phyloP scores from a whole-genome alignment of 108 stramenopile species.

The Fragilaria radians region DNA sequence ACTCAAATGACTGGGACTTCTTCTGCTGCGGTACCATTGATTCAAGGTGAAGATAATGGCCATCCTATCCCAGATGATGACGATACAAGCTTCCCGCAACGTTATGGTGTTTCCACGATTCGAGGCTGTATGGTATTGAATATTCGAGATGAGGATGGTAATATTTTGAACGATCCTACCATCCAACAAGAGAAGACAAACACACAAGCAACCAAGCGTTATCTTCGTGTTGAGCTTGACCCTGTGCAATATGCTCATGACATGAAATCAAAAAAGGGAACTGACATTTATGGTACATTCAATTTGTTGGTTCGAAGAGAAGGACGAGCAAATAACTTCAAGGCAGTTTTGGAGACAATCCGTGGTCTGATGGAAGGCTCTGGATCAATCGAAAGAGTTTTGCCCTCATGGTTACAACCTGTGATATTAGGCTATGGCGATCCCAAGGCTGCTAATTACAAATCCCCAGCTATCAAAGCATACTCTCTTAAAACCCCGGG shows the following conservation, averaged over 20 bases:
- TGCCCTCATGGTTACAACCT: slow-evolving; percentile 89
- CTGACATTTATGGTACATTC: slow-evolving; percentile 54
- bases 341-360: slow-evolving; percentile 89
- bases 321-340: slow-evolving; percentile 94
- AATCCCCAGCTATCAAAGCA: slow-evolving; percentile 47
- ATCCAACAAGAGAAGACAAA: slow-evolving; percentile 8
- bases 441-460: slow-evolving; percentile 68
- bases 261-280: slow-evolving; percentile 46
- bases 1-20: slow-evolving; percentile 55
- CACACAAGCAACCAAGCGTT: slow-evolving; percentile 50
- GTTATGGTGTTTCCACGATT: slow-evolving; percentile 66
- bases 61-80: slow-evolving; percentile 70
- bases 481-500: slow-evolving; percentile 74
- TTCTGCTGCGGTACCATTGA: slow-evolving; percentile 33
- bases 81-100: slow-evolving; percentile 66
- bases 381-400: slow-evolving; percentile 69
- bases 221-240: slow-evolving; percentile 76
- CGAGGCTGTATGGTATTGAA: slow-evolving; percentile 82
- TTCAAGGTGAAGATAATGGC: slow-evolving; percentile 23
- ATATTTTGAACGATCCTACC: slow-evolving; percentile 75
- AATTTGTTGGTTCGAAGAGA: slow-evolving; percentile 89
- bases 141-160: slow-evolving; percentile 81
- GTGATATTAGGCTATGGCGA: slow-evolving; percentile 85
- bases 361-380: slow-evolving; percentile 69
- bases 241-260: slow-evolving; percentile 81